Conservation (phyloP, 1,284 basidiomycete species). For the Sporisorium scitamineum region DNA sequence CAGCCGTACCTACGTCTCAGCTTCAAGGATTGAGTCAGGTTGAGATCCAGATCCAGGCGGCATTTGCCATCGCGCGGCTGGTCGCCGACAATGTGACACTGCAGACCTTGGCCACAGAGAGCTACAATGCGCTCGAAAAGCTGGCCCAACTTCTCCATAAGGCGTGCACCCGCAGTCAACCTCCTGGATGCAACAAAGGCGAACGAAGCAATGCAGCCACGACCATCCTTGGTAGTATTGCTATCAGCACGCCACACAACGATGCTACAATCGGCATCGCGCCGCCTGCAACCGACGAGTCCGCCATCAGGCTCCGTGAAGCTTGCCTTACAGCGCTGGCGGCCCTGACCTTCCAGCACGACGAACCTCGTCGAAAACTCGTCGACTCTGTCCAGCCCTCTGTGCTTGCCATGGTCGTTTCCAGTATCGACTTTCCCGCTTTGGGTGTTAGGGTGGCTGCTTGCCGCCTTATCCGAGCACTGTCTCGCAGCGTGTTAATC, state of each 20-base stretch:
- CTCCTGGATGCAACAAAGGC: constrained; percentile 11
- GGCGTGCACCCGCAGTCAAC: constrained; percentile 33
- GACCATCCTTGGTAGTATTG: constrained; percentile 22
- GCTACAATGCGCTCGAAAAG: constrained; percentile 46
- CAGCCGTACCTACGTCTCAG: constrained; percentile 13
- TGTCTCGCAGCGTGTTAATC: constrained; percentile 61
- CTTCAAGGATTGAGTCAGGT: constrained; percentile 26
- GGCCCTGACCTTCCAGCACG: constrained; percentile 56
- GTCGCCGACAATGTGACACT: constrained; percentile 55
- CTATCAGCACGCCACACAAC: constrained; percentile 10
- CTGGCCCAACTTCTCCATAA: constrained; percentile 44
- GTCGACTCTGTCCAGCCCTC: constrained; percentile 54
- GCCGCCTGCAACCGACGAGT: constrained; percentile 46
- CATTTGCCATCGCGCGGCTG: constrained; percentile 58
- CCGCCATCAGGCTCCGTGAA: constrained; percentile 55
- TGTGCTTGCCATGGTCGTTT: constrained; percentile 53
- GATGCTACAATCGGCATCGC: constrained; percentile 33
- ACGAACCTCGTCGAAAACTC: constrained; percentile 56
- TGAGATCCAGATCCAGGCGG: constrained; percentile 60
- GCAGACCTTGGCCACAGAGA: constrained; percentile 53
- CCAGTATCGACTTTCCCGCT: constrained; percentile 47
- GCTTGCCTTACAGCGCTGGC: constrained; percentile 57
- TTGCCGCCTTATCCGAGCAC: constrained; percentile 55
- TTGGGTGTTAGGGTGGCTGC: constrained; percentile 63
- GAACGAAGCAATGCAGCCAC: constrained; percentile 14